These are phyloP conservation scores for Debaryomyces coudertii DNA, from an alignment of 1,139 yeast genomes.

Conservation along the genomic window DNA sequence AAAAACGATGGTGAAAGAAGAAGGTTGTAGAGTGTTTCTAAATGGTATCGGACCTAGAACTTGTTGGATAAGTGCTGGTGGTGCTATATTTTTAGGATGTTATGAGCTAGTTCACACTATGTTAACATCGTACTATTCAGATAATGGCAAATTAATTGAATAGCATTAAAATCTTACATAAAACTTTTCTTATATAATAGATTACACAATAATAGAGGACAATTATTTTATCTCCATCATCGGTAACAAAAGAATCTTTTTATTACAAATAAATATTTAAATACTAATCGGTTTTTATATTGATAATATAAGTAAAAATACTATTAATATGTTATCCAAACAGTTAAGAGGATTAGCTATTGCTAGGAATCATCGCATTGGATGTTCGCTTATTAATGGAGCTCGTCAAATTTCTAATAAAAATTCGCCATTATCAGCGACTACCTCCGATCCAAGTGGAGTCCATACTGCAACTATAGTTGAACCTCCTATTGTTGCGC, in stretches of 20 bases:
- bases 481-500: conserved; percentile 25
- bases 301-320: background rate
- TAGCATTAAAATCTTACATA: background rate
- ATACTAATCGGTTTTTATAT: background rate
- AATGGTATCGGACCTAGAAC: conserved; percentile 93
- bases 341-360: conserved; percentile 8
- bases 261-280: background rate
- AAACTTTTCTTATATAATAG: background rate
- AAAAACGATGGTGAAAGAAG: conserved; percentile 54
- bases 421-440: conserved; percentile 15
- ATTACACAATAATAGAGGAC: conserved; percentile 6
- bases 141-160: background rate
- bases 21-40: conserved; percentile 69
- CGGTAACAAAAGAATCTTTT: background rate
- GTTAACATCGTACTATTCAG: conserved; percentile 14
- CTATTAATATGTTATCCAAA: conserved; percentile 11
- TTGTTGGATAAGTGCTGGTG: conserved; percentile 97
- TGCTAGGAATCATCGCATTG: conserved; percentile 6
- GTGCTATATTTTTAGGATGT: conserved; percentile 93
- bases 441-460: conserved; percentile 22
- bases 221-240: conserved; percentile 2
- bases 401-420: conserved; percentile 14
- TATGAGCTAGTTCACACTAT: conserved; percentile 69
- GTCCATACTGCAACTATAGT: conserved; percentile 25
- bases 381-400: conserved; percentile 1